phyloP scores from a whole-genome alignment of 306 rosid genomes.

The Rosa rugosa region DNA sequence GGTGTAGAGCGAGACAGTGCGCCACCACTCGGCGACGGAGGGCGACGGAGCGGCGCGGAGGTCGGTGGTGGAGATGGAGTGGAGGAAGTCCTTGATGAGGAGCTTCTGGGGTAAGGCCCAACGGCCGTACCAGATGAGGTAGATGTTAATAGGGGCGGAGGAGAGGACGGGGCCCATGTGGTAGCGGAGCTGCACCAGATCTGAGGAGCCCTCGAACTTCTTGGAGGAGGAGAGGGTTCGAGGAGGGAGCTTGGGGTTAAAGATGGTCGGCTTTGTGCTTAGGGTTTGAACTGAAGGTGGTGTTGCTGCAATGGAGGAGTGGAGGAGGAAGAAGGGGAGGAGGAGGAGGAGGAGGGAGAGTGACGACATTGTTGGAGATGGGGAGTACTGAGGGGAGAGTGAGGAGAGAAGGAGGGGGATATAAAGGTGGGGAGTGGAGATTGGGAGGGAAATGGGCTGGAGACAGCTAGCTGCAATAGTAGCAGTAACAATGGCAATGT shows the following conservation, averaged over 20 bases:
- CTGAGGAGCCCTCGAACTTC: constrained; percentile 77
- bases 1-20: constrained; percentile 71
- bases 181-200: constrained; percentile 70
- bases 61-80: constrained; percentile 52
- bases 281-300: constrained; percentile 35
- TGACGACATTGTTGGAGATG: background rate
- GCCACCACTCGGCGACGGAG: constrained; percentile 88
- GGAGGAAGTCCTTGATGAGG: constrained; percentile 66
- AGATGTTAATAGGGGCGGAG: constrained; percentile 68
- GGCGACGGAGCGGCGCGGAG: constrained; percentile 46
- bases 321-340: background rate
- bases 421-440: background rate
- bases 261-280: constrained; percentile 16
- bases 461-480: constrained; percentile 54
- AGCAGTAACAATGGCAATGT: constrained; percentile 27
- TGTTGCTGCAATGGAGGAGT: background rate
- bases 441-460: constrained; percentile 63
- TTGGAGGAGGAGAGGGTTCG: constrained; percentile 58
- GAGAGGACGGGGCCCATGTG: constrained; percentile 97
- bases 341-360: background rate
- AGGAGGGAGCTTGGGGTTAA: constrained; percentile 73
- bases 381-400: background rate
- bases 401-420: background rate
- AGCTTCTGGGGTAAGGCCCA: constrained; percentile 57
- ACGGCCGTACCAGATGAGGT: constrained; percentile 87